These are phyloP conservation scores for Bruguiera hainesii DNA, from an alignment of 441 rosid species.

Conservation along the genomic window DNA sequence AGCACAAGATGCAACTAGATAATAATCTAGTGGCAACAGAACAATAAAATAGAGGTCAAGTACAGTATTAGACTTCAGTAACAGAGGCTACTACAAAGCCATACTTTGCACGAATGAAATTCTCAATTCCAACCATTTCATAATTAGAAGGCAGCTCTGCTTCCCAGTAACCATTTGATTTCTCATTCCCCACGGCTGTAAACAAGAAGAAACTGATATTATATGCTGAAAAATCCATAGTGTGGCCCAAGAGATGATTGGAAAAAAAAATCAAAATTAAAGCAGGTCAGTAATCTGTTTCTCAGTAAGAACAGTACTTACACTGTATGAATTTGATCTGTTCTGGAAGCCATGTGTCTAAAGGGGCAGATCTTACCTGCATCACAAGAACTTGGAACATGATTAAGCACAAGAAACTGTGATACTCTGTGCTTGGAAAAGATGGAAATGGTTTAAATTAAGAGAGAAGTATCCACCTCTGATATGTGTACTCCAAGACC, in stretches of 20 bases:
- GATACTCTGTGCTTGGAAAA: not conserved
- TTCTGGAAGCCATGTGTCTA: conserved; percentile 99
- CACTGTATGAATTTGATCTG: conserved; percentile 94
- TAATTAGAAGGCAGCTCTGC: conserved; percentile 90
- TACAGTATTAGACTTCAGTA: not conserved
- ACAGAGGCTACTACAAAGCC: conserved; percentile 11
- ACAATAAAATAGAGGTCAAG: too few species aligned
- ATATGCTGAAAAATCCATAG: not conserved
- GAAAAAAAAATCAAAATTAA: not conserved
- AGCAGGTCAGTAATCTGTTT: conserved; percentile 8
- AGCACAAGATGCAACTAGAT: not conserved
- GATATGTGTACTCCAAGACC: conserved; percentile 80
- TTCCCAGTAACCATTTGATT: conserved; percentile 94
- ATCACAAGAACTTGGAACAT: conserved; percentile 10
- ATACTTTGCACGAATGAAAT: conserved; percentile 96
- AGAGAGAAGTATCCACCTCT: conserved; percentile 34
- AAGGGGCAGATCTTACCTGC: conserved; percentile 95
- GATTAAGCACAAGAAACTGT: not conserved
- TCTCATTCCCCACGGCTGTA: conserved; percentile 95
- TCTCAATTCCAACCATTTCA: conserved; percentile 91
- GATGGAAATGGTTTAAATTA: not conserved
- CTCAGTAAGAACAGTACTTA: conserved; percentile 33
- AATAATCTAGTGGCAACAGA: not conserved
- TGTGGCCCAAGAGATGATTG: conserved; percentile 2
- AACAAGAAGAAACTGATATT: conserved; percentile 18